These are phyloP conservation scores for Ophiostoma sp. DNA, from an alignment of 2,329 filamentous ascomycete species.

Conservation along the genomic window DNA sequence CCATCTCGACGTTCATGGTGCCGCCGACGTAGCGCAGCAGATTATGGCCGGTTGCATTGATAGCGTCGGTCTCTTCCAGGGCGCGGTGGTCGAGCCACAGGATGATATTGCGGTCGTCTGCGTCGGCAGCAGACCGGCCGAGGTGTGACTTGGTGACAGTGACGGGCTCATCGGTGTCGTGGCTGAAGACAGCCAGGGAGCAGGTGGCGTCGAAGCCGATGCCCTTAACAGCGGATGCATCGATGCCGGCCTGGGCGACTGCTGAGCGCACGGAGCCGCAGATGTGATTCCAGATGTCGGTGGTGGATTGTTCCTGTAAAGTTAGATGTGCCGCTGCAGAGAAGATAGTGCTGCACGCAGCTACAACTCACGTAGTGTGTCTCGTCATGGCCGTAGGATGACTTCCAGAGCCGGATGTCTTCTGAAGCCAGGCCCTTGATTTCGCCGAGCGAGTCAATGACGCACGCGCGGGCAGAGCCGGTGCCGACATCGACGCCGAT, in stretches of 20 bases:
- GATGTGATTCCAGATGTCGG: constrained; percentile 94
- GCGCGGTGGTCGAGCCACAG: constrained; percentile 96
- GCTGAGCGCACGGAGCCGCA: constrained; percentile 81
- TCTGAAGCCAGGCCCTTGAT: constrained; percentile 72
- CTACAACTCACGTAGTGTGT: constrained; percentile 54
- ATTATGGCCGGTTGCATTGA: constrained; percentile 90
- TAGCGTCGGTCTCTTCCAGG: constrained; percentile 81
- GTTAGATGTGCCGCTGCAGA: background rate
- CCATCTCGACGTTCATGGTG: constrained; percentile 99
- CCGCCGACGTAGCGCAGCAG: constrained; percentile 93
- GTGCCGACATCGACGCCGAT: constrained; percentile 96
- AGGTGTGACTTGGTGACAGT: constrained; percentile 82
- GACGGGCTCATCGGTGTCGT: constrained; percentile 85
- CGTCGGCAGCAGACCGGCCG: constrained; percentile 51
- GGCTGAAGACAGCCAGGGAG: constrained; percentile 83
- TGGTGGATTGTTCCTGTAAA: constrained; percentile 84
- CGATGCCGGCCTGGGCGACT: constrained; percentile 73
- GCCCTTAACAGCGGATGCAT: constrained; percentile 70
- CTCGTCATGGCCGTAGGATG: constrained; percentile 57
- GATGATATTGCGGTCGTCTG: constrained; percentile 88
- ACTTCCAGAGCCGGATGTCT: constrained; percentile 76
- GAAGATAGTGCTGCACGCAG: background rate
- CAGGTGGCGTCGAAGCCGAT: constrained; percentile 99
- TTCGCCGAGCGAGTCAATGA: constrained; percentile 86
- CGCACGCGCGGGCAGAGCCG: constrained; percentile 88